These are phyloP conservation scores for Podaxis pistillaris DNA, from an alignment of 768 basidiomycete species.

Conservation along the genomic window DNA sequence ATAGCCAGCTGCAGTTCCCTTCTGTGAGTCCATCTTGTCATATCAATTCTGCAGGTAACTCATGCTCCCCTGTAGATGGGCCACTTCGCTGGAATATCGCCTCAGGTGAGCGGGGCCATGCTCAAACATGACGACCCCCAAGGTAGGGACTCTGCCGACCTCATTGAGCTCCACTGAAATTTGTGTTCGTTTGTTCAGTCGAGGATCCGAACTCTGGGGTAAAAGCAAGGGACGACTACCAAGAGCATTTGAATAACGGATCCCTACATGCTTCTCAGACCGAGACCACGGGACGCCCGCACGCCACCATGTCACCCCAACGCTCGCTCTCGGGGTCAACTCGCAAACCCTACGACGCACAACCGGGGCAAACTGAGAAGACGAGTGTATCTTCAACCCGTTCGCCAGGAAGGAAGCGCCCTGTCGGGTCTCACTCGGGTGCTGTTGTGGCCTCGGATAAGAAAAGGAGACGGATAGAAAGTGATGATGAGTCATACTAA, in stretches of 20 bases:
- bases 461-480: background rate
- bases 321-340: background rate
- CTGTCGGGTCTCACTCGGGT: background rate
- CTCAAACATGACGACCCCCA: background rate
- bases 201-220: background rate
- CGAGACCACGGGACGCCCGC: background rate
- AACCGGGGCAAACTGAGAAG: background rate
- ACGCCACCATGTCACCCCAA: background rate
- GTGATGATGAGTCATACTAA: background rate
- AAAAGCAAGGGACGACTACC: background rate
- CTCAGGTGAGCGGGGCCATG: background rate
- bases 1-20: conserved; percentile 2
- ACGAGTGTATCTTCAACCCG: background rate
- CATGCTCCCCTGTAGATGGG: background rate
- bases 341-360: background rate
- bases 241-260: background rate
- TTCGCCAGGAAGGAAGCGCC: background rate
- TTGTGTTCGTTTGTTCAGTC: background rate
- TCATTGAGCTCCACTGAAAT: background rate
- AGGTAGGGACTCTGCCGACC: background rate
- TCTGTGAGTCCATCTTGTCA: background rate
- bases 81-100: background rate
- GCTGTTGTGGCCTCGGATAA: background rate
- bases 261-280: background rate
- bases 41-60: background rate